Percentiles rank a stretch among this genome's conserved stretches.
Evolutionary conservation across 2,329 filamentous ascomycete species (phyloP).

Genomic region (Dichotomopilus funicola): DNA sequence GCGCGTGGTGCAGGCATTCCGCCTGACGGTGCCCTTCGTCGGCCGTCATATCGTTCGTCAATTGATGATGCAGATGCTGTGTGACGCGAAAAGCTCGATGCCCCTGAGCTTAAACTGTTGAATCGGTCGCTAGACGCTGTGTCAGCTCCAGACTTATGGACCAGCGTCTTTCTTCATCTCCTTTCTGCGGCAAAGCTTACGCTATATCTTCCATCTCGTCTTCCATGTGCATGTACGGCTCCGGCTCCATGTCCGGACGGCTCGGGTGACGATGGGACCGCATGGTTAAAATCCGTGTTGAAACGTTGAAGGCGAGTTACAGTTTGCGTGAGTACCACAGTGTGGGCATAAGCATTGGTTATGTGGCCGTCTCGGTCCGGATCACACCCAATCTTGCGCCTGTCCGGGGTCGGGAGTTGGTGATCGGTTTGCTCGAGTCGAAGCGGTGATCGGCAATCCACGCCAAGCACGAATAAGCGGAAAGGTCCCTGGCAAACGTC

Average conservation of each 20-base stretch:
- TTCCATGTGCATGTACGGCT: slow-evolving; percentile 1
- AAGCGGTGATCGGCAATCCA: too few relatives aligned
- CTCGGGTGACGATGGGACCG: not conserved
- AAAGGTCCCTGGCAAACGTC: too few relatives aligned
- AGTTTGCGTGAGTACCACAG: too few relatives aligned
- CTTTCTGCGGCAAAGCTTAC: slow-evolving; percentile 5
- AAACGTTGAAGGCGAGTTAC: too few relatives aligned
- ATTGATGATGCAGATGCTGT: slow-evolving; percentile 8
- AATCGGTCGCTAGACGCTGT: slow-evolving; percentile 4
- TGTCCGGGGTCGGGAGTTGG: too few relatives aligned
- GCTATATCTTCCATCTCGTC: slow-evolving; percentile 12
- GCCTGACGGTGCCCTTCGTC: slow-evolving; percentile 7
- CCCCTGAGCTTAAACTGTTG: slow-evolving; percentile 2
- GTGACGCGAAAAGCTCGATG: slow-evolving; percentile 5
- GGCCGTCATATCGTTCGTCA: slow-evolving; percentile 14
- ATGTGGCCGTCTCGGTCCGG: too few relatives aligned
- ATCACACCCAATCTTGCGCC: too few relatives aligned
- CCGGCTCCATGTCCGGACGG: not conserved
- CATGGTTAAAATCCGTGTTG: too few relatives aligned
- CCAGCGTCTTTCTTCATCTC: too few relatives aligned
- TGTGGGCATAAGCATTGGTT: too few relatives aligned
- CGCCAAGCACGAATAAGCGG: too few relatives aligned
- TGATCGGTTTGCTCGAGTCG: too few relatives aligned
- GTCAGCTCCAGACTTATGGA: not conserved
- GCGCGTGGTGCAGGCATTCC: slow-evolving; percentile 9